Evolutionary conservation across 2,329 filamentous ascomycete genomes (phyloP).

Genomic region (Aspergillus spinulosporus): DNA sequence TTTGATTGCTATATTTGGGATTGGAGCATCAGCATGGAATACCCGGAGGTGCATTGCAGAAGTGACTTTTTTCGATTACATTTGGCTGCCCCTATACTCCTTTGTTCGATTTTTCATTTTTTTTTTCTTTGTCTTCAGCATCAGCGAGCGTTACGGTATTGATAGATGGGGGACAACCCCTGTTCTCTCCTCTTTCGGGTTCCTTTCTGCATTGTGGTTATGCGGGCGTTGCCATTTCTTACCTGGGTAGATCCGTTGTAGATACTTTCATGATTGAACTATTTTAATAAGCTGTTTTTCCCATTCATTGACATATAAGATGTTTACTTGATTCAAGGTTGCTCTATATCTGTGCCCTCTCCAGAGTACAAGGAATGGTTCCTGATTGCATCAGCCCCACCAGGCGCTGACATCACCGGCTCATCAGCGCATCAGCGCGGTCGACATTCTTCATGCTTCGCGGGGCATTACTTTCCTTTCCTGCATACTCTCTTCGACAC

Average conservation of each 20-base stretch:
- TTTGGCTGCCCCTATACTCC: constrained; percentile 12
- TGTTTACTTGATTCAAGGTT: not conserved
- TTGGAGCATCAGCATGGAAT: constrained; percentile 32
- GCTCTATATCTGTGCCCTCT: not conserved
- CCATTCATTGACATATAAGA: not conserved
- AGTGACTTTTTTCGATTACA: constrained; percentile 13
- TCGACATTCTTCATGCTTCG: not conserved
- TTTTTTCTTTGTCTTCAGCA: constrained; percentile 27
- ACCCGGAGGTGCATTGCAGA: constrained; percentile 27
- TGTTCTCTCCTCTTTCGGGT: constrained; percentile 14
- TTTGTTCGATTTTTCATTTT: constrained; percentile 11
- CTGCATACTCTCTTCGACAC: not conserved
- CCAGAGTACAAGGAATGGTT: too few species aligned
- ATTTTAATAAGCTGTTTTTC: not conserved
- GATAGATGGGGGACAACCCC: constrained; percentile 25
- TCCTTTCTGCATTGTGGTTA: constrained; percentile 7
- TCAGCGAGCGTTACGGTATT: constrained; percentile 35
- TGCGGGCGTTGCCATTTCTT: constrained; percentile 11
- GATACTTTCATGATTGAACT: not conserved
- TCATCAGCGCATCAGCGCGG: constrained; percentile 11
- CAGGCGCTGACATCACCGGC: constrained; percentile 37
- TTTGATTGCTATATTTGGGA: constrained; percentile 16
- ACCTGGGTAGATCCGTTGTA: constrained; percentile 12
- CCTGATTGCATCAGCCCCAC: constrained; percentile 30
- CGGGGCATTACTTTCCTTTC: not conserved